phyloP scores from a whole-genome alignment of 2,329 filamentous ascomycete species.

The Ophiostoma perfectum region DNA sequence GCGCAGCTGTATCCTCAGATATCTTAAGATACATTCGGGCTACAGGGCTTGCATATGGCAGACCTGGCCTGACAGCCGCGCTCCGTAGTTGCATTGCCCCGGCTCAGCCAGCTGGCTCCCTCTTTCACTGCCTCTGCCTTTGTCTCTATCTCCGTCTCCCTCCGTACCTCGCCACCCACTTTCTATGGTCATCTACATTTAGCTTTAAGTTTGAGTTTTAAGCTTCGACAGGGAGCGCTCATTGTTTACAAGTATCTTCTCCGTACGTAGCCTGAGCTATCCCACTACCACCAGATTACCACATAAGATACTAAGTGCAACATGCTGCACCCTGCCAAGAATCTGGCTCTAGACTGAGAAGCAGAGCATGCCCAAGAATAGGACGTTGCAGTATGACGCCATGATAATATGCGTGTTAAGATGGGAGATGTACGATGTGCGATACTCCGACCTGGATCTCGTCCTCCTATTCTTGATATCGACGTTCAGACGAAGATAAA shows the following conservation, averaged over 20 bases:
- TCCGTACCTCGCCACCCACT: neutral
- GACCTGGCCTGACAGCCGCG: neutral
- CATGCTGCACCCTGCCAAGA: conserved; percentile 6
- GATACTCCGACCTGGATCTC: neutral
- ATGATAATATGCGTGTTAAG: neutral
- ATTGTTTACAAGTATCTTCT: neutral
- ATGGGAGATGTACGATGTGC: neutral
- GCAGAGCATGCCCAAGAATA: neutral
- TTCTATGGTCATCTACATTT: conserved; percentile 7
- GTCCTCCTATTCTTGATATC: neutral
- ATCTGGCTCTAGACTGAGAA: neutral
- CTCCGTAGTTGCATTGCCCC: conserved; percentile 2
- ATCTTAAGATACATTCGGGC: neutral
- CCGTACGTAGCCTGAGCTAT: neutral
- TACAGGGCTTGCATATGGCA: conserved; percentile 1
- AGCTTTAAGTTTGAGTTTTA: conserved; percentile 7
- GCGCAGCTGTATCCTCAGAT: neutral
- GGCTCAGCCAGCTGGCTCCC: neutral
- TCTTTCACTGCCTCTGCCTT: neutral
- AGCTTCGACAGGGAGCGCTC: neutral
- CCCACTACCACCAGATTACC: neutral
- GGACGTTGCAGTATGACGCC: neutral
- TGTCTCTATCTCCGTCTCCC: neutral
- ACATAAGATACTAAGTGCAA: neutral
- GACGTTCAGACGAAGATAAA: neutral